A percentile compares a stretch with the other conserved stretches of the same genome.
These are phyloP conservation scores for Pseudogymnoascus sp. DNA, from an alignment of 2,329 filamentous ascomycete species.

Conservation along the genomic window DNA sequence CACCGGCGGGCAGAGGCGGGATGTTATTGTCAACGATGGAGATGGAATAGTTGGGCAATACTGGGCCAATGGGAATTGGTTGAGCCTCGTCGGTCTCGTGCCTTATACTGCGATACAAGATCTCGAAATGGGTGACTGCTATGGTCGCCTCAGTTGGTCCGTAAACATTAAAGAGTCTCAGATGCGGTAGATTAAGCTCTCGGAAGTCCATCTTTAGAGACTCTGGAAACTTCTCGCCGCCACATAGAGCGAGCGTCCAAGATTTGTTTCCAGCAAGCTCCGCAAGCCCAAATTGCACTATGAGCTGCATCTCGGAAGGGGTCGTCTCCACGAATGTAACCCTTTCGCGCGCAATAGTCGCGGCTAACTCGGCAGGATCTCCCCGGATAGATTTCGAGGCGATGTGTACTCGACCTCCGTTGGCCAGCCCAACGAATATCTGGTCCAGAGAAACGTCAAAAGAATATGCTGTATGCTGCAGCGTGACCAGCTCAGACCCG, in stretches of 20 bases:
- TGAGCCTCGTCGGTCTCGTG: no score
- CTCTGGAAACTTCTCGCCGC: not conserved
- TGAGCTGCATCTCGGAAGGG: constrained; percentile 10
- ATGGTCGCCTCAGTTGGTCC: constrained; percentile 13
- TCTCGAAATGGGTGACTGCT: no score
- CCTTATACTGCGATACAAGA: no score
- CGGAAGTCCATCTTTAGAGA: not conserved
- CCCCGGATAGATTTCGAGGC: not conserved
- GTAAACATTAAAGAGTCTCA: constrained; percentile 13
- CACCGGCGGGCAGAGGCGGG: constrained; percentile 31
- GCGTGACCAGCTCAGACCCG: not conserved
- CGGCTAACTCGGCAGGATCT: constrained; percentile 10
- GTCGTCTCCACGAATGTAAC: constrained; percentile 10
- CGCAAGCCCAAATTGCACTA: no score
- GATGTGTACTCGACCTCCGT: not conserved
- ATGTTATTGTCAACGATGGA: constrained; percentile 35
- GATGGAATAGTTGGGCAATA: constrained; percentile 12
- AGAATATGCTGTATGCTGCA: not conserved
- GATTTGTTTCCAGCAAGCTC: no score
- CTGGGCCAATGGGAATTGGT: no score
- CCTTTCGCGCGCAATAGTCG: constrained; percentile 6
- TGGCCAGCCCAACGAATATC: constrained; percentile 11
- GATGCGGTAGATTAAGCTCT: not conserved
- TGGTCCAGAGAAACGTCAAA: constrained; percentile 17
- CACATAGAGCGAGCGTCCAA: not conserved